Evolutionary conservation across 352 stramenopile genomes (phyloP), one percentile per base, ranked within the genome.

Genomic region (Phytophthora rubi): DNA sequence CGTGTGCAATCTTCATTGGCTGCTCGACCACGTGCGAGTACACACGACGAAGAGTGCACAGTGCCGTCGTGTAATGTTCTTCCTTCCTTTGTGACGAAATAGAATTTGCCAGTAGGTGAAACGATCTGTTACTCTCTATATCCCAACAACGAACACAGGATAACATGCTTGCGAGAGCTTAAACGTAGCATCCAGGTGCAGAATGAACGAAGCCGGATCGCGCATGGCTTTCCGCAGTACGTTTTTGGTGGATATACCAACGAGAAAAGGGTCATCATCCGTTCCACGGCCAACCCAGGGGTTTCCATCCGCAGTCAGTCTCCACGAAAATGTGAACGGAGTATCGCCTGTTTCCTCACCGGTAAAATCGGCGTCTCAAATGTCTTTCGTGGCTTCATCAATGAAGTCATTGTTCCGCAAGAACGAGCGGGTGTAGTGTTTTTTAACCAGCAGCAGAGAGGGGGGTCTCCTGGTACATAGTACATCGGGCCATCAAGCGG

Each of bases 61-160:
- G 15, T 8, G 52, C 52, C 26, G 0, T 2, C 4, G 37, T 28
- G 18, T 39, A 57, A 18, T 49, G 39, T 2, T 9, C 0, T 6
- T 68, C 5, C 2, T 28, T 55, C 3, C 26, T 53, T 18, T 64
- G 42, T 9, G 57, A 69, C 1, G 58, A 18, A 26, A 62, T 26
- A 26, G 58, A 35, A 77, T 6, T 6, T 30, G 26, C 4, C 60
- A 1, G 60, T 66, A 71, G 48, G 18, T 79, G 71, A 44, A 79
- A 73, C 2, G 63, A 60, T 4, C 62, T 58, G 1, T 42, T 47
- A 1, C 15, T 0, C 23, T 76, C 71, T 15, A 76, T 16, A 75
- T 68, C 5, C 62, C 71, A 16, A 71, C 37, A 16, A 79, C 55
- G 2, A 75, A 30, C 0, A 70, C 58, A 21, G 71, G 62, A 48